Percentiles rank a stretch among this genome's conserved stretches.
Conservation (phyloP, 441 rosid genomes). For the Gossypium schwendimanii region DNA sequence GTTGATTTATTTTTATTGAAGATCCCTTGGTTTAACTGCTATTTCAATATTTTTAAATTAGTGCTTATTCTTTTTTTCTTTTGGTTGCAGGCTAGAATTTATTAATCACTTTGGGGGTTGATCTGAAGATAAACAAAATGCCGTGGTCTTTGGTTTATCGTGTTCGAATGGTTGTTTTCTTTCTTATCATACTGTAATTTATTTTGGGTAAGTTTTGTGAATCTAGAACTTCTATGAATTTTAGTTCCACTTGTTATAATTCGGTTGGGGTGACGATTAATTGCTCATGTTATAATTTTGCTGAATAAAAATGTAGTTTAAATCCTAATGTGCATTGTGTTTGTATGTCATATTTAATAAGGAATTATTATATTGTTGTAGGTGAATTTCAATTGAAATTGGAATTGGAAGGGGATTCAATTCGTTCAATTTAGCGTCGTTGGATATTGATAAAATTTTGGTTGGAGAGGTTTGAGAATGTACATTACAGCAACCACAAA, state of each 20-base stretch:
- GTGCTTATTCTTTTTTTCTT: neutral
- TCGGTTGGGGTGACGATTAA: neutral
- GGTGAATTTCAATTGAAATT: conserved; percentile 25
- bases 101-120: conserved; percentile 14
- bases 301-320: neutral
- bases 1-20: conserved; percentile 10
- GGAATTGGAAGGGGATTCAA: conserved; percentile 12
- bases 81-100: conserved; percentile 22
- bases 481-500: conserved; percentile 58
- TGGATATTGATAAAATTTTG: conserved; percentile 13
- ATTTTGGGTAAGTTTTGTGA: conserved; percentile 28
- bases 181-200: conserved; percentile 69
- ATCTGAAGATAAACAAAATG: conserved; percentile 44
- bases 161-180: conserved; percentile 70
- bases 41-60: neutral
- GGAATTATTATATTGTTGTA: conserved; percentile 18
- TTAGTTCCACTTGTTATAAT: neutral
- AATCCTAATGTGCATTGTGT: neutral
- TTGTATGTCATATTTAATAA: neutral
- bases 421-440: conserved; percentile 11
- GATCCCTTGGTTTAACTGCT: neutral
- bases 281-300: neutral
- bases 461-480: conserved; percentile 64
- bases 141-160: conserved; percentile 69
- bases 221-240: neutral